These are phyloP conservation scores for Pseudonitzschia delicatissima DNA, from an alignment of 108 stramenopile species.

Conservation along the genomic window DNA sequence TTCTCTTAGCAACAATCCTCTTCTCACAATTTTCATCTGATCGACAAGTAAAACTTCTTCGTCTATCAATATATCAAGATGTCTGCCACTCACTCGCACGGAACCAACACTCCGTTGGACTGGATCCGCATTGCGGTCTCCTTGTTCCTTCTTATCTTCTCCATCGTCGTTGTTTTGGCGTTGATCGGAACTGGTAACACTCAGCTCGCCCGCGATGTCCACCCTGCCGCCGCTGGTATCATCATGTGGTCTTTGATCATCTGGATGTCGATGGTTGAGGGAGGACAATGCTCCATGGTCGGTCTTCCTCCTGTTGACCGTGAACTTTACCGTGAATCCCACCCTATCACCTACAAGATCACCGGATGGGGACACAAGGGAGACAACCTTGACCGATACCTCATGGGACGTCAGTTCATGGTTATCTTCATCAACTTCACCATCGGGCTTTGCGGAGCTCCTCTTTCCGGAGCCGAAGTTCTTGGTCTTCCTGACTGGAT, in stretches of 20 bases:
- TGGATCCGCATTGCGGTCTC: conserved; percentile 31
- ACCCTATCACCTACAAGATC: conserved; percentile 61
- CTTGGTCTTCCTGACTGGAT: conserved; percentile 53
- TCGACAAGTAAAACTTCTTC: not conserved
- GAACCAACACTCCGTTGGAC: conserved; percentile 20
- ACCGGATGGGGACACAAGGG: conserved; percentile 64
- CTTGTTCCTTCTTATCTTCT: conserved; percentile 50
- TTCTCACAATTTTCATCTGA: conserved; percentile 3
- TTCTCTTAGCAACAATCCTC: not conserved
- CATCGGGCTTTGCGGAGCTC: conserved; percentile 64
- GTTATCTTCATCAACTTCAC: conserved; percentile 73
- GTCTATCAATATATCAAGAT: not conserved
- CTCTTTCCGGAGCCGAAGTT: conserved; percentile 55
- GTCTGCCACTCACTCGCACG: not conserved
- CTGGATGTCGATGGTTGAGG: conserved; percentile 78
- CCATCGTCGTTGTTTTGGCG: conserved; percentile 49
- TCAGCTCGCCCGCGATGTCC: conserved; percentile 41
- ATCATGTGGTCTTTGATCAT: conserved; percentile 43
- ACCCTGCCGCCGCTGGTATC: conserved; percentile 48
- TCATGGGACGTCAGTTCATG: conserved; percentile 89
- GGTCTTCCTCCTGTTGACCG: conserved; percentile 68
- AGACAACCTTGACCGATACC: conserved; percentile 83
- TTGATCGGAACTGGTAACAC: conserved; percentile 60
- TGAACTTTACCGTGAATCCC: conserved; percentile 67
- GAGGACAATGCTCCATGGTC: conserved; percentile 68